Percentiles rank a stretch among this genome's conserved stretches.
These are phyloP conservation scores for Cryphonectria japonica DNA, from an alignment of 2,329 filamentous ascomycete genomes.

Conservation along the genomic window DNA sequence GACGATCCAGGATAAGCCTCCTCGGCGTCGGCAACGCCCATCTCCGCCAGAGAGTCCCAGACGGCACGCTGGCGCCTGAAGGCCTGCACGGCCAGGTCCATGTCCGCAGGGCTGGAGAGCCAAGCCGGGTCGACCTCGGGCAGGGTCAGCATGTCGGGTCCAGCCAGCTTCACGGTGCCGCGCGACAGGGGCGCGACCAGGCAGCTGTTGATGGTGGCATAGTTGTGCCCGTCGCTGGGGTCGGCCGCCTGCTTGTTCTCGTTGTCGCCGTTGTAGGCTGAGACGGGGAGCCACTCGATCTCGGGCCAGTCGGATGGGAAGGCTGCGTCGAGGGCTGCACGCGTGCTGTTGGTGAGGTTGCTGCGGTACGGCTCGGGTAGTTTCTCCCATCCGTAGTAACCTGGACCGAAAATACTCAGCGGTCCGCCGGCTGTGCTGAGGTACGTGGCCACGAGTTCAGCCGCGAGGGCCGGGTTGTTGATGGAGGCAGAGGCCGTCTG, in stretches of 20 bases:
- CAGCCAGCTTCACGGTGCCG: slow-evolving; percentile 42
- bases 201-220: slow-evolving; percentile 17
- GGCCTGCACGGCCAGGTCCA: slow-evolving; percentile 30
- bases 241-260: slow-evolving; percentile 20
- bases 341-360: slow-evolving; percentile 15
- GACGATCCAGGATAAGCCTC: slow-evolving; percentile 43
- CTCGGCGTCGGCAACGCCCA: slow-evolving; percentile 31
- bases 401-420: slow-evolving; percentile 21
- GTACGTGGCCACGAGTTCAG: slow-evolving; percentile 6
- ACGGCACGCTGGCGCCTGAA: slow-evolving; percentile 34
- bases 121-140: slow-evolving; percentile 46
- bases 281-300: slow-evolving; percentile 21
- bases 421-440: slow-evolving; percentile 6
- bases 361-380: slow-evolving; percentile 18
- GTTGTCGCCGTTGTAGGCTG: slow-evolving; percentile 20
- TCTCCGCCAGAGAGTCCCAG: slow-evolving; percentile 13
- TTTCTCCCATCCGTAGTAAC: slow-evolving; percentile 25
- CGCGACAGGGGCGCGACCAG: slow-evolving; percentile 36
- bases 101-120: slow-evolving; percentile 33
- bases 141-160: slow-evolving; percentile 35
- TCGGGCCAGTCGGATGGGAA: slow-evolving; percentile 24
- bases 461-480: slow-evolving; percentile 11
- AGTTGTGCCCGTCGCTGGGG: slow-evolving; percentile 17
- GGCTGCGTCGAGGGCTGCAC: slow-evolving; percentile 14
- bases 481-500: slow-evolving; percentile 12